Base-by-base conservation (phyloP, 2,329 filamentous ascomycete genomes). In the Penicillium sp. region DNA sequence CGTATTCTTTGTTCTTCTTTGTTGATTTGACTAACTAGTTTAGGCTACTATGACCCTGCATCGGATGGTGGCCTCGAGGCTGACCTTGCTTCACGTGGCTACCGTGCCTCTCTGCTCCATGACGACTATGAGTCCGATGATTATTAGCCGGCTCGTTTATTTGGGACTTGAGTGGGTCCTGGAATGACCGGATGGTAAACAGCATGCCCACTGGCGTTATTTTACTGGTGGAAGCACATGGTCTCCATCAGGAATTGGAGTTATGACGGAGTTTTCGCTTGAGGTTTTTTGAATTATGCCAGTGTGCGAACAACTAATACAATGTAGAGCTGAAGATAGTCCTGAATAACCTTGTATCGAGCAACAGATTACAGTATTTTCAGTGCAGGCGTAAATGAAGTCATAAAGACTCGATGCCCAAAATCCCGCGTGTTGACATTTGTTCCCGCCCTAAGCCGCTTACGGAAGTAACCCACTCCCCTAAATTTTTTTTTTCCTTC, bases 31-130 rank as follows among this genome's bases (percentile, higher is more conserved):
- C 60, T 45, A 14, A 48, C 49, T 16, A 14, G 6, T 39, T n/a
- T 60, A 83, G 85, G 93, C 3, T 97, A 96, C 68, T 82, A 92
- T 36, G 92, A 97, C 67, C 87, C 90, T 0, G 92, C 96, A 68
- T 88, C 86, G 49, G 91, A 95, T 66, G 92, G 92, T 2, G 92
- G 93, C 0, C 79, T 97, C 21, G 92, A 95, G 68, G 91, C 96
- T 67, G 93, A 97, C 69, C 77, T 99, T 57, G 89, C 90, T 1
- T 88, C 85, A 55, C 81, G 91, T 56, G 81, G 90, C 60, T 95
- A 92, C 72, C 83, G 91, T 54, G 88, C 90, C 2, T 79, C 95
- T 22, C 73, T 92, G 54, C 86, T 89, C 2, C 89, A 94, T 61
- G 89, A 93, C 44, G 89, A 85, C 59, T 85, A 73, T 47, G 90